Conservation (phyloP, 2,329 filamentous ascomycete genomes). For the Blastomyces parvus region DNA sequence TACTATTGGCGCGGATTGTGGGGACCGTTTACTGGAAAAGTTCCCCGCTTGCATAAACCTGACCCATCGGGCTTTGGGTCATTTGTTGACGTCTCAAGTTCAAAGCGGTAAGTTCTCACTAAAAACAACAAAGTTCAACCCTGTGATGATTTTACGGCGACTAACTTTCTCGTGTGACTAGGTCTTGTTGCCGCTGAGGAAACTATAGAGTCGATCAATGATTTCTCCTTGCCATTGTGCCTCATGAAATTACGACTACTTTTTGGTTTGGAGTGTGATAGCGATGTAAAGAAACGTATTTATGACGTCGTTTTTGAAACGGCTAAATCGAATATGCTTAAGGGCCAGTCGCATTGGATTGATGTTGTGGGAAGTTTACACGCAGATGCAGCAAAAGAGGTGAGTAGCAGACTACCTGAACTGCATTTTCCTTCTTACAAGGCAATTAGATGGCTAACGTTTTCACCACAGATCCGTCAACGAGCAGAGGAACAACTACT, state of each 20-base stretch:
- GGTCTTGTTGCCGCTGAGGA: slow-evolving; percentile 27
- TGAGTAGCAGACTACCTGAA: slow-evolving; percentile 13
- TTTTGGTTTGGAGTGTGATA: slow-evolving; percentile 25
- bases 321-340: slow-evolving; percentile 28
- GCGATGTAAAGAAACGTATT: slow-evolving; percentile 22
- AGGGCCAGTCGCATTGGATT: slow-evolving; percentile 30
- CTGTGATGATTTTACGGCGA: neutral
- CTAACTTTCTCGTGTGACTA: neutral
- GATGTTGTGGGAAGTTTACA: slow-evolving; percentile 33
- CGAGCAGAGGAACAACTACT: slow-evolving; percentile 34
- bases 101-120: neutral
- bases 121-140: neutral
- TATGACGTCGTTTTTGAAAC: slow-evolving; percentile 34
- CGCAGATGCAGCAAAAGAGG: slow-evolving; percentile 29
- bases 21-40: slow-evolving; percentile 24
- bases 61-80: neutral
- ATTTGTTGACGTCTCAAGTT: neutral
- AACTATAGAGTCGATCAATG: slow-evolving; percentile 29
- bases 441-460: slow-evolving; percentile 13
- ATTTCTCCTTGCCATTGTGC: slow-evolving; percentile 37
- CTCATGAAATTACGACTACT: slow-evolving; percentile 35
- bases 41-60: slow-evolving; percentile 21
- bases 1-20: slow-evolving; percentile 21
- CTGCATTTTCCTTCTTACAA: slow-evolving; percentile 9
- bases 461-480: slow-evolving; percentile 28